These are phyloP conservation scores for Entelexis sorbosivorans DNA, from an alignment of 1,139 yeast genomes.

Conservation along the genomic window DNA sequence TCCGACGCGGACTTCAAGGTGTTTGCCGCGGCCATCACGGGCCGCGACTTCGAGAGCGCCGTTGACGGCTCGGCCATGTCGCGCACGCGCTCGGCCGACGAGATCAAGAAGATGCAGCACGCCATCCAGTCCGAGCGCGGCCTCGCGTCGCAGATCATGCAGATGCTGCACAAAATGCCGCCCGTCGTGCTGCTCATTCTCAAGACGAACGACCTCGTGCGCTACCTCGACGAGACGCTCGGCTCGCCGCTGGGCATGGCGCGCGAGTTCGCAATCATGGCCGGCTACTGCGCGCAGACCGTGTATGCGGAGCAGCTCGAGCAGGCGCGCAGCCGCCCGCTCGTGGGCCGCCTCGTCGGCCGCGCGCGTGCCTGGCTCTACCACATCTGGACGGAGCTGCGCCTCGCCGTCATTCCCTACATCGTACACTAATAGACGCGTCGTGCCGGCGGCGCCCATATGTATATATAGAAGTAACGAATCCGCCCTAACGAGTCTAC, in stretches of 20 bases:
- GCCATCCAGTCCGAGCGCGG: slow-evolving; percentile 48
- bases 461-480: not conserved
- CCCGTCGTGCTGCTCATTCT: slow-evolving; percentile 71
- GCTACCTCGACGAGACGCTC: slow-evolving; percentile 75
- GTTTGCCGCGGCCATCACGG: slow-evolving; percentile 90
- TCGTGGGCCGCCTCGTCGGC: not conserved
- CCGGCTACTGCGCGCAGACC: slow-evolving; percentile 74
- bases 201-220: slow-evolving; percentile 86
- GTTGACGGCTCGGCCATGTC: slow-evolving; percentile 46
- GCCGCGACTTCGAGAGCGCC: slow-evolving; percentile 66
- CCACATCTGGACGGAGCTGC: not conserved
- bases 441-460: not conserved
- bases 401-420: not conserved
- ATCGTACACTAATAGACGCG: not conserved
- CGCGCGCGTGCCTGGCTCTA: not conserved
- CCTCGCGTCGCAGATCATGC: slow-evolving; percentile 66
- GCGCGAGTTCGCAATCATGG: slow-evolving; percentile 78
- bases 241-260: slow-evolving; percentile 80
- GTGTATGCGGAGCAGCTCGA: slow-evolving; percentile 59
- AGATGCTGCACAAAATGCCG: slow-evolving; percentile 68
- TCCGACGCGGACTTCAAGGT: slow-evolving; percentile 66
- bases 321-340: slow-evolving; percentile 20
- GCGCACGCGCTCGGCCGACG: slow-evolving; percentile 41
- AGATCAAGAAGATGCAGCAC: slow-evolving; percentile 52
- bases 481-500: too few species aligned